Evolutionary conservation across 345 rosid species (phyloP), one percentile per base, ranked within the genome.

Genomic region (Aquilaria malaccensis): DNA sequence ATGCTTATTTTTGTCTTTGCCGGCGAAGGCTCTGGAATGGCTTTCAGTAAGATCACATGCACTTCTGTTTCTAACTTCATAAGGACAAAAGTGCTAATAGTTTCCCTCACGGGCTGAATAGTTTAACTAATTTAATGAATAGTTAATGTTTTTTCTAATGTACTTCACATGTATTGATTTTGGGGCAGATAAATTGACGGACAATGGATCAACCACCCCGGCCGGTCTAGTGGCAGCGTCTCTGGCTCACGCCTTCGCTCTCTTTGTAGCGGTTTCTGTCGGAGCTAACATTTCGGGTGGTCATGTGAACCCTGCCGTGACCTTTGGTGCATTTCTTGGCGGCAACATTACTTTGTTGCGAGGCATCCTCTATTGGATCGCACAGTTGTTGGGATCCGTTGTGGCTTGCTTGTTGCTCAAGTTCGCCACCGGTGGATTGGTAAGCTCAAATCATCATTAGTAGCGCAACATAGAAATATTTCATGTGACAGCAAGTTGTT

Each of bases 1-100:
- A 83, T 74, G 83, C 56, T 90, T 59, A 90, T 90, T 64, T 90
- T 87, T 59, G 90, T 90, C 29, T 90, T 90, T 13, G 97, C 93
- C 2, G 97, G 97, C 33, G 75, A 83, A 80, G 97, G 97, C 11
- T 87, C 95, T 0, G 97, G 97, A 55, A 87, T 90, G 95, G 95
- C 93, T 47, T 87, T 76, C 41, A 82, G 91, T 75, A 85, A 71
- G 85, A 14, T 55, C 49, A 11, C 12, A 15, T 11, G 5, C 2
- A 59, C 10, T 6, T 29, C 32, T 9, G 30, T 58, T 2, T 13
- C 7, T 33, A 15, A 11, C 3, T 55, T 31, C 6, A 5, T 32
- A 31, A 54, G 13, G 33, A 31, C 12, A 54, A 3, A 30, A 10
- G 1, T 6, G 22, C 22, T 22, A 22, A 22, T 22, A 22, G 22